Conservation (phyloP, 495 filamentous ascomycete genomes). For the Trichoderma asperelloides region DNA sequence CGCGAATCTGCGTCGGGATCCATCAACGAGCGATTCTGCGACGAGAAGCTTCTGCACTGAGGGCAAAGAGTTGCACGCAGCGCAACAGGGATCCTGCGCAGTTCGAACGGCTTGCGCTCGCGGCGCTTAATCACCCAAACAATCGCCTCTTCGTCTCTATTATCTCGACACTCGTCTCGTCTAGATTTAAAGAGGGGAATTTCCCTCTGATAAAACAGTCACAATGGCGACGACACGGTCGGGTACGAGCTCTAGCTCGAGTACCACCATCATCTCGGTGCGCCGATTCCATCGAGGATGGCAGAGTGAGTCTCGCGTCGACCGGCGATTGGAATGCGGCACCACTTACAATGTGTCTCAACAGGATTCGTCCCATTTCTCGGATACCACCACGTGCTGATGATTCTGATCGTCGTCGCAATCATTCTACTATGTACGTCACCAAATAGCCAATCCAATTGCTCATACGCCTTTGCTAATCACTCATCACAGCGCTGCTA, state of each 20-base stretch:
- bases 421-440: slow-evolving; percentile 91
- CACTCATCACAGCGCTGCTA: slow-evolving; percentile 50
- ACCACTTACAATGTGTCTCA: slow-evolving; percentile 16
- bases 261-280: slow-evolving; percentile 14
- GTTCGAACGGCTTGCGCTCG: background rate
- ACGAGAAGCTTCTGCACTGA: background rate
- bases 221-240: background rate
- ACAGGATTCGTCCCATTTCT: slow-evolving; percentile 86
- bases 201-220: background rate
- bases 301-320: slow-evolving; percentile 30
- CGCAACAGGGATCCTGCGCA: background rate
- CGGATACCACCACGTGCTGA: slow-evolving; percentile 97
- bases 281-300: slow-evolving; percentile 35
- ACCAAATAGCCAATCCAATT: slow-evolving; percentile 7
- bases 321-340: background rate
- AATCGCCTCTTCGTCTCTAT: background rate
- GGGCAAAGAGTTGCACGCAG: background rate
- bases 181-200: background rate
- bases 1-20: background rate
- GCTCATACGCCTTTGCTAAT: slow-evolving; percentile 5
- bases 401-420: slow-evolving; percentile 89
- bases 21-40: background rate
- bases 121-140: background rate
- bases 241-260: background rate
- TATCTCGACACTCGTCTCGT: background rate